Base-by-base conservation (phyloP, 2,329 filamentous ascomycete species). In the Knufia fluminis region DNA sequence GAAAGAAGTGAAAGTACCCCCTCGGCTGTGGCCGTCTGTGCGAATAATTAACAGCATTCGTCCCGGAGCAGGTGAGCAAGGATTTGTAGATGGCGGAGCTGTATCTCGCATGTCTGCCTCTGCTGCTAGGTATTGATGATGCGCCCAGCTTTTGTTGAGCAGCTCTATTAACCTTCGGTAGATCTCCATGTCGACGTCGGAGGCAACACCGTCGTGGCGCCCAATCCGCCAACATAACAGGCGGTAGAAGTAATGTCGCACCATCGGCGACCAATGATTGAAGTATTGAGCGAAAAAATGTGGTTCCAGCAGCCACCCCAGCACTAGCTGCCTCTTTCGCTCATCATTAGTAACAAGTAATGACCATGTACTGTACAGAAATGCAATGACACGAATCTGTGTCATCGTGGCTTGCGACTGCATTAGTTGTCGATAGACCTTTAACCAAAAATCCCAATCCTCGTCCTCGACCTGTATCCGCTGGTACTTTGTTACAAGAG, bases 211-310 rank as follows among this genome's bases (percentile, higher is more conserved):
- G 46, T 82, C 78, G 60, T 85, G 85, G 54, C 90, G 77, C 56
- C 85, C 91, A 42, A 96, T 72, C 52, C 89, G 80, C 90, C 90
- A 96, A 67, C 88, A 94, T 19, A 95, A 68, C 44, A 96, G 70
- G 41, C 90, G 86, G 78, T 94, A 92, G 63, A 84, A 96, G 65
- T 95, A 96, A 12, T 88, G 85, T 53, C 90, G 79, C 19, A 95
- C 87, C 90, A 95, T 94, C 0, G 90, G 88, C 61, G 87, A 94
- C 89, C 90, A 95, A 61, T 95, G 88, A 61, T 85, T 91, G 68
- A 95, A 96, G 53, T 88, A 82, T 53, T 79, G 80, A 61, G 86
- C 80, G 63, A 95, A 95, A 1, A 84, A 77, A 22, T 82, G 74
- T 48, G 85, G 82, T 4, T 82, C 77, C 10, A 96, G 70, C 33